Conservation (phyloP, 2,329 filamentous ascomycete genomes). For the Cucurbitaria berberidis region DNA sequence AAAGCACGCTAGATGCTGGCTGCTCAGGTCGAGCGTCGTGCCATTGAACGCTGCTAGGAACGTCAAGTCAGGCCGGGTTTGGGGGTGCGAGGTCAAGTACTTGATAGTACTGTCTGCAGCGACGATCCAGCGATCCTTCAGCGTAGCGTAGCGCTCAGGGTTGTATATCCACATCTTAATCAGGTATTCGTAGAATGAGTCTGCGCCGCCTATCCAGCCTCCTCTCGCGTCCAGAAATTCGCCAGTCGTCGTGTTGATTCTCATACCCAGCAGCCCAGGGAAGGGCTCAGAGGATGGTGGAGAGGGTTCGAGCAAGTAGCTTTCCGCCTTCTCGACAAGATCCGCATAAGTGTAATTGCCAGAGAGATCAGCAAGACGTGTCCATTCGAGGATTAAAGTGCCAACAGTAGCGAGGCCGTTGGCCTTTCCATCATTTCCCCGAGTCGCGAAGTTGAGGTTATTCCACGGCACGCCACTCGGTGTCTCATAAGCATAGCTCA, state of each 20-base stretch:
- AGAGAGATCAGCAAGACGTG: constrained; percentile 76
- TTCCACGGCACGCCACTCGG: constrained; percentile 77
- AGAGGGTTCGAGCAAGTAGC: constrained; percentile 70
- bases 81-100: constrained; percentile 72
- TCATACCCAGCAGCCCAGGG: constrained; percentile 75
- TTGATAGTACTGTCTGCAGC: constrained; percentile 78
- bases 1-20: constrained; percentile 73
- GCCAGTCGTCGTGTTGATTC: constrained; percentile 69
- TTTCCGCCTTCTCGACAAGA: constrained; percentile 71
- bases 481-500: constrained; percentile 81
- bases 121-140: constrained; percentile 74
- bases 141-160: constrained; percentile 64
- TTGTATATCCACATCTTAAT: constrained; percentile 92
- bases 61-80: constrained; percentile 70
- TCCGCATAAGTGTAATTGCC: constrained; percentile 69
- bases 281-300: constrained; percentile 71
- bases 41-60: constrained; percentile 69
- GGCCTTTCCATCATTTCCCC: constrained; percentile 55
- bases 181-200: constrained; percentile 88
- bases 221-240: constrained; percentile 70
- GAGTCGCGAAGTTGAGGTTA: constrained; percentile 64
- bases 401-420: constrained; percentile 81
- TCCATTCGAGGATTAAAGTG: constrained; percentile 84
- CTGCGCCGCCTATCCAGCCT: constrained; percentile 77
- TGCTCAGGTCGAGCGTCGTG: constrained; percentile 46